Conservation (phyloP, 2,329 filamentous ascomycete genomes). For the Fusarium sp. region DNA sequence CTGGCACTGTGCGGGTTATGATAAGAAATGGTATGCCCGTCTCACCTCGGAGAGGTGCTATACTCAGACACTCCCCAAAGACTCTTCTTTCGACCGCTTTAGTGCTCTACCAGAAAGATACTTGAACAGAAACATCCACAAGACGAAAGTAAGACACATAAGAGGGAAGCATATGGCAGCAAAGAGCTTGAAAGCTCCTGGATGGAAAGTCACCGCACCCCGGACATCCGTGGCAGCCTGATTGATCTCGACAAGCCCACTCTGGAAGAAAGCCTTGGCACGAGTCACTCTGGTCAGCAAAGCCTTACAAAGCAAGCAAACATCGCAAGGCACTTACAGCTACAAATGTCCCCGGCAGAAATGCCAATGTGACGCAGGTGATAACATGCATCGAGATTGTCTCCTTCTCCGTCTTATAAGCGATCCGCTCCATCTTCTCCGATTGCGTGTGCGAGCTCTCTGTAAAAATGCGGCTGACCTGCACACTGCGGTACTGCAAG, state of each 20-base stretch:
- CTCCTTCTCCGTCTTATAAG: slow-evolving; percentile 56
- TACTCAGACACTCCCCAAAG: not conserved
- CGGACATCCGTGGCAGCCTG: not conserved
- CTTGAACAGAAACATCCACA: not conserved
- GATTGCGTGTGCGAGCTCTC: not conserved
- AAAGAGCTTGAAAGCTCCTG: not conserved
- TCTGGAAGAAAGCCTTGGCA: no score
- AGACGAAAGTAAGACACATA: not conserved
- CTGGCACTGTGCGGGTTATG: not conserved
- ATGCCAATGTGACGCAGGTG: no score
- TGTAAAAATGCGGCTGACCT: not conserved
- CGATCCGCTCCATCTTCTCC: slow-evolving; percentile 46
- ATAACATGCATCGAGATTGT: no score
- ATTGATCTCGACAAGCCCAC: not conserved
- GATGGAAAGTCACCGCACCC: not conserved
- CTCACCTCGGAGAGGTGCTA: not conserved
- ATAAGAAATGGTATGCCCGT: not conserved
- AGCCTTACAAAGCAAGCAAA: not conserved
- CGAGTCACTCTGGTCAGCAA: not conserved
- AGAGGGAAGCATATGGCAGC: not conserved
- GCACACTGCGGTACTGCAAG: not conserved
- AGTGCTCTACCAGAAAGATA: not conserved
- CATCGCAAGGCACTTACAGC: no score
- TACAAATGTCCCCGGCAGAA: no score
- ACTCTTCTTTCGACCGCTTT: not conserved